Base-by-base conservation (phyloP, 208 protist genomes). In the Wallacemonas collosoma region DNA sequence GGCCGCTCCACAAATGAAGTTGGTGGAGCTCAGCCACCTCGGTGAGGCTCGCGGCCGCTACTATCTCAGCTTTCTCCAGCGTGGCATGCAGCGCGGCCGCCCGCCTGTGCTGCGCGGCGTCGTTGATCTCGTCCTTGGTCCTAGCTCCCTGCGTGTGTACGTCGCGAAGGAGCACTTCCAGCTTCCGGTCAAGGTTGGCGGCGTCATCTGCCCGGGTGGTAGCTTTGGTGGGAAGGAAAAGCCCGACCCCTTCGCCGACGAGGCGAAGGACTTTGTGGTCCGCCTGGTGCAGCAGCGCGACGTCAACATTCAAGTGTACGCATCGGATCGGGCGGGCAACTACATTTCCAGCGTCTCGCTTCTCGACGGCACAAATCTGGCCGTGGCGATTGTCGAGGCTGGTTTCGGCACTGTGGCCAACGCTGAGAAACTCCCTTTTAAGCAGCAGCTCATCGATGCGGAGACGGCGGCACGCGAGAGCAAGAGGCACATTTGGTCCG, bases 21-120 rank as follows among this genome's bases (percentile, higher is more conserved):
- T 95, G 41, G 72, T 94, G 3, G 93, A 97, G 81, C 78, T 97
- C 41, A 89, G 81, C 77, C 90, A 85, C 70, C 82, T 97, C 36
- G 90, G 90, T 48, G 89, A 89, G 68, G 84, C 81, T 43, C 83
- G 87, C 61, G 83, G 82, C 38, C 87, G 86, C 68, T 93, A 95
- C 77, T 97, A 95, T 76, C 81, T 95, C 38, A 93, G 85, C 72
- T 97, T 95, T 66, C 82, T 97, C 1, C 93, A 95, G 78, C 83
- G 87, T 48, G 93, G 90, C 56, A 95, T 97, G 93, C 88, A 95
- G 75, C 81, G 88, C 39, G 87, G 72, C 72, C 89, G 93, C 39
- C 86, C 90, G 35, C 86, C 90, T 36, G 64, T 88, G 54, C 73
- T 95, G 47, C 80, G 82, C 61, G 88, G 88, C 47, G 81, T 95